Evolutionary conservation across 2,329 filamentous ascomycete genomes (phyloP), one percentile per base, ranked within the genome.

Genomic region (Scedosporium boydii): DNA sequence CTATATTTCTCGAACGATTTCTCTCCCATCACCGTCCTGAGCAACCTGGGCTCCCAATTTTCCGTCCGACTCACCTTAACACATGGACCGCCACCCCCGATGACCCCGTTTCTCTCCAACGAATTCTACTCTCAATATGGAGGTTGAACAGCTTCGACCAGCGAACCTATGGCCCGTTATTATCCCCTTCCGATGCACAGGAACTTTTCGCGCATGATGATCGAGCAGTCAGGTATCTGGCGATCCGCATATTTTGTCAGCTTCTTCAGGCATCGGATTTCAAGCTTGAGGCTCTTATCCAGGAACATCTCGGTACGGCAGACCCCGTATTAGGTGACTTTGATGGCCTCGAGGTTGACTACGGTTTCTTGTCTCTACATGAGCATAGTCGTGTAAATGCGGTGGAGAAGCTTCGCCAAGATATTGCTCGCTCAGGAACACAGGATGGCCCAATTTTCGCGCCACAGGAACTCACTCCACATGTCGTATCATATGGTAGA

Each of bases 211-310:
- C 79, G 60, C 83, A 88, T 71, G 69, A 75, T 57, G 80, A 82
- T 67, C 77, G 75, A 63, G 76, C 83, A 16, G 83, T 96, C 59
- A 85, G 89, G 74, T 96, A 93, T 73, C 80, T 98, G 64, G 88
- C 92, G 14, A 82, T 96, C 62, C 85, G 91, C 66, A 85, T 93
- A 64, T 89, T 96, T 66, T 92, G 88, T 70, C 80, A 91, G 65
- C 85, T 91, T 63, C 84, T 96, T 68, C 86, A 86, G 69, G 89
- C 89, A 34, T 88, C 95, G 3, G 95, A 99, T 73, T 79, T 82
- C 66, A 90, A 90, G 65, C 81, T 89, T 58, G 88, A 96, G 70
- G 78, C 83, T 58, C 87, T 96, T 72, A 75, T 96, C 38, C 75
- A 78, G 58, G 80, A 83, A 69, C 81, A 92, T 72, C 77, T 93